These are phyloP conservation scores for Silene latifolia DNA, from an alignment of 148 eudicot genomes.

Conservation along the genomic window DNA sequence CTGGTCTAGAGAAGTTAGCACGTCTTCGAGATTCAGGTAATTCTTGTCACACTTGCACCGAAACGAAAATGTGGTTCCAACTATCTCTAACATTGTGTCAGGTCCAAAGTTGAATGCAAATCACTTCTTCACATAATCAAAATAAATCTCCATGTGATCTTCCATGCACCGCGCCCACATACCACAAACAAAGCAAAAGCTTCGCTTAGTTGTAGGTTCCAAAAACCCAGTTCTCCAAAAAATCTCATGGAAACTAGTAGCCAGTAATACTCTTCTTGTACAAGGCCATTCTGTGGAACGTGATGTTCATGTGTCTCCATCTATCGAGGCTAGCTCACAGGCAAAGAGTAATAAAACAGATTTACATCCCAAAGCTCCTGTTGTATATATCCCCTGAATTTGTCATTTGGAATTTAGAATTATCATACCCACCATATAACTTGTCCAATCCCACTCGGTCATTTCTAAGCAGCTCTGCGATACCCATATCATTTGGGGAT, in stretches of 20 bases:
- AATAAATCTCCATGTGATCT: constrained; percentile 9
- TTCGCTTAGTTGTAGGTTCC: constrained; percentile 21
- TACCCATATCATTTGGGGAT: constrained; percentile 42
- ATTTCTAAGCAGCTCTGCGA: constrained; percentile 54
- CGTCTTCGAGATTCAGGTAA: constrained; percentile 23
- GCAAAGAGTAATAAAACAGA: constrained; percentile 19
- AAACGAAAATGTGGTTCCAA: constrained; percentile 22
- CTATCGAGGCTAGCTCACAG: constrained; percentile 16
- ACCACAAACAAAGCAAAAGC: constrained; percentile 18
- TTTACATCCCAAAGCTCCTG: constrained; percentile 74
- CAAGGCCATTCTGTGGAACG: constrained; percentile 16
- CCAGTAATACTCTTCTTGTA: background rate
- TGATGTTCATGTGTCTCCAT: constrained; percentile 22
- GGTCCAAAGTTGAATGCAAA: constrained; percentile 22
- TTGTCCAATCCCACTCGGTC: constrained; percentile 61
- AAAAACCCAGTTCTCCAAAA: constrained; percentile 12
- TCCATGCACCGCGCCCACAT: constrained; percentile 20
- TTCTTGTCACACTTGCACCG: constrained; percentile 11
- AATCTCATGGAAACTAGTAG: constrained; percentile 18
- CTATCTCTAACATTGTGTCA: constrained; percentile 1
- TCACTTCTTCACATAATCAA: constrained; percentile 18
- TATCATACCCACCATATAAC: constrained; percentile 56
- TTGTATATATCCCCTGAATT: constrained; percentile 63
- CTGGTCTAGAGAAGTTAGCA: constrained; percentile 26
- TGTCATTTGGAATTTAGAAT: constrained; percentile 59